Evolutionary conservation across 192 early-diverging fungal species (phyloP).

Genomic region (Podochytrium sp.): DNA sequence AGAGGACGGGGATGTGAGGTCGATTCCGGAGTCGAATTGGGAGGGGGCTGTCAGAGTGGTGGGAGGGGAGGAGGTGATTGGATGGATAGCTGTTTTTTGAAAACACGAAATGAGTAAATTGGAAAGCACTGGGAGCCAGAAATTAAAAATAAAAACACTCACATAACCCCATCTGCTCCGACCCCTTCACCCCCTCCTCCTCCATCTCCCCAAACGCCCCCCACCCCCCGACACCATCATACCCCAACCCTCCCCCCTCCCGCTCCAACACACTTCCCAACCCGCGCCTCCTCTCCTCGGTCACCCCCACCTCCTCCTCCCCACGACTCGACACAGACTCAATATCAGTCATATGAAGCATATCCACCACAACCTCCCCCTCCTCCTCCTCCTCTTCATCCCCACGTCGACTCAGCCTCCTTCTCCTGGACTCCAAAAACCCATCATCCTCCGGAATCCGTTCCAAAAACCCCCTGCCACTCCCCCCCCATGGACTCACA

Average conservation of each 20-base stretch:
- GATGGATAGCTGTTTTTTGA: too few relatives aligned
- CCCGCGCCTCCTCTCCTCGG: neutral
- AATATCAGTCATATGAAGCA: conserved; percentile 22
- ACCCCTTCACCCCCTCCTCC: too few relatives aligned
- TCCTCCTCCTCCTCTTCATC: neutral
- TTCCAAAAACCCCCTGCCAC: conserved; percentile 19
- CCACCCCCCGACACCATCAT: neutral
- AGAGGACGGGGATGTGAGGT: too few relatives aligned
- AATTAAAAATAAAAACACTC: too few relatives aligned
- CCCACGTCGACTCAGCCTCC: neutral
- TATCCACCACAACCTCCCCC: neutral
- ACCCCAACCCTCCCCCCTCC: neutral
- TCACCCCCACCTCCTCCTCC: neutral
- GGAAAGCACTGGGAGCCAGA: too few relatives aligned
- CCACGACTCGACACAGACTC: neutral
- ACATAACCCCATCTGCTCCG: too few relatives aligned
- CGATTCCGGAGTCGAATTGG: too few relatives aligned
- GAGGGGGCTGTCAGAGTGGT: too few relatives aligned
- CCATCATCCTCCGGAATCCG: conserved; percentile 27
- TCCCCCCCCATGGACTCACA: neutral
- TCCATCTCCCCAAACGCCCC: neutral
- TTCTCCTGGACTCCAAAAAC: neutral
- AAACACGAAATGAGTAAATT: too few relatives aligned
- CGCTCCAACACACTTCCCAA: neutral
- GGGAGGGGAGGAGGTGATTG: too few relatives aligned